Evolutionary conservation across 2,329 filamentous ascomycete species (phyloP).

Genomic region (Colletotrichum karsti): DNA sequence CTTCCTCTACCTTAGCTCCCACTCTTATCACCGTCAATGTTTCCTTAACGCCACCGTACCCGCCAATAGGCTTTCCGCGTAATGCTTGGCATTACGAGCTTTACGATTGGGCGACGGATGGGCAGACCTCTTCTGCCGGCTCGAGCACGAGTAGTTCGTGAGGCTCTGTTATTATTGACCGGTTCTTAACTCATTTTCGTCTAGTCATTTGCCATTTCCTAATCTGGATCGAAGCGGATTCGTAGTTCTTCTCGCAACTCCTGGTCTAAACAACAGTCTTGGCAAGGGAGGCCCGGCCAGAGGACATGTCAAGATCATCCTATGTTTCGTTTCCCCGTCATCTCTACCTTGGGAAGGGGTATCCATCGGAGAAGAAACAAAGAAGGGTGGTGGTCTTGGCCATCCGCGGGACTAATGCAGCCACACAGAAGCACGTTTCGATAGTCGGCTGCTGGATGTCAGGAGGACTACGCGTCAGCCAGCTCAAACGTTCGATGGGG

Average conservation of each 20-base stretch:
- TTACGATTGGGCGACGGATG: background rate
- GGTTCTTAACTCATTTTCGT: background rate
- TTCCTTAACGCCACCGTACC: background rate
- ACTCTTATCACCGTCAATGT: slow-evolving; percentile 14
- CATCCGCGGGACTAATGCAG: slow-evolving; percentile 12
- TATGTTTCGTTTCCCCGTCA: background rate
- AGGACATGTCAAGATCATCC: background rate
- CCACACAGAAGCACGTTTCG: slow-evolving; percentile 9
- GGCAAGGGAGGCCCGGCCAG: background rate
- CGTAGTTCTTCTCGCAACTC: background rate
- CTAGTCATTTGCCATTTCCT: background rate
- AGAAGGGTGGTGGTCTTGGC: background rate
- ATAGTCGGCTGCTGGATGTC: slow-evolving; percentile 13
- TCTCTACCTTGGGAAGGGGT: background rate
- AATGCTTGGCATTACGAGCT: slow-evolving; percentile 1
- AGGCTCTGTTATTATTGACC: background rate
- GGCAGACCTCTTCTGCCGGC: background rate
- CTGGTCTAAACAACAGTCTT: background rate
- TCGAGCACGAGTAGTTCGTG: background rate
- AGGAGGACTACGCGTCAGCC: slow-evolving; percentile 12
- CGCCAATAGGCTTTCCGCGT: background rate
- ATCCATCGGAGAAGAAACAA: background rate
- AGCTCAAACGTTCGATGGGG: background rate
- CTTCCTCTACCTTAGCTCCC: background rate
- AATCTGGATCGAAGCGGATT: background rate